Conservation (phyloP, 495 filamentous ascomycete species). For the Podospora australis region DNA sequence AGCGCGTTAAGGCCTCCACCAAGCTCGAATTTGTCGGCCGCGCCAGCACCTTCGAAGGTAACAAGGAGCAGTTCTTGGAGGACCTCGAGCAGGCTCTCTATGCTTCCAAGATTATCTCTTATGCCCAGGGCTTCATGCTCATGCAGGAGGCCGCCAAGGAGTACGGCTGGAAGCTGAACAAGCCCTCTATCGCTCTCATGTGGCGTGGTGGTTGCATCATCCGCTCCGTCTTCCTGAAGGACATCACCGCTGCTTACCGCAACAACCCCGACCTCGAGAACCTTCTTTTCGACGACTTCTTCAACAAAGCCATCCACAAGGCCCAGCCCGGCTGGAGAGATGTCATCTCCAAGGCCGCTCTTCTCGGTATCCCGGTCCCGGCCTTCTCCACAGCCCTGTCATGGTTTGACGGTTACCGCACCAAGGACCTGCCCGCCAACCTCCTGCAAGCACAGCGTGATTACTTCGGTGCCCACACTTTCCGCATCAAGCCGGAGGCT, state of each 20-base stretch:
- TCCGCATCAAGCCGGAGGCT: slow-evolving; percentile 89
- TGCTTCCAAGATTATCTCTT: slow-evolving; percentile 99
- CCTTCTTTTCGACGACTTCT: slow-evolving; percentile 96
- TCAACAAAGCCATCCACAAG: slow-evolving; percentile 96
- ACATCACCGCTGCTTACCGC: slow-evolving; percentile 96
- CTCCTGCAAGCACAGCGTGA: slow-evolving; percentile 96
- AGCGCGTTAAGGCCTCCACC: slow-evolving; percentile 76
- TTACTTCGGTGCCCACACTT: slow-evolving; percentile 99
- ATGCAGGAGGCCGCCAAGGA: slow-evolving; percentile 97
- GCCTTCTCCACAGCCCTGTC: slow-evolving; percentile 92
- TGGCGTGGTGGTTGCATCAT: slow-evolving; percentile 99
- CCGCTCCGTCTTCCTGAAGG: slow-evolving; percentile 98
- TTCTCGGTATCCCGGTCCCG: slow-evolving; percentile 90
- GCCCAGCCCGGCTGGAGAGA: slow-evolving; percentile 95
- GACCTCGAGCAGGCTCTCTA: slow-evolving; percentile 98
- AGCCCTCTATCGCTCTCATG: slow-evolving; percentile 99
- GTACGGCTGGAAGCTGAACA: slow-evolving; percentile 98
- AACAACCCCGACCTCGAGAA: slow-evolving; percentile 94
- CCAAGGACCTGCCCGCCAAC: slow-evolving; percentile 92
- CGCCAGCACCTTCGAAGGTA: slow-evolving; percentile 70
- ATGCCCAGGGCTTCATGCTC: slow-evolving; percentile 99
- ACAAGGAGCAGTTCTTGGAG: slow-evolving; percentile 87
- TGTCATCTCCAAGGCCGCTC: slow-evolving; percentile 81
- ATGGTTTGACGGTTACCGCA: slow-evolving; percentile 98
- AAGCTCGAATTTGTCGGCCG: slow-evolving; percentile 69